phyloP scores from a whole-genome alignment of 2,329 filamentous ascomycete genomes.

The Colletotrichum sojae region DNA sequence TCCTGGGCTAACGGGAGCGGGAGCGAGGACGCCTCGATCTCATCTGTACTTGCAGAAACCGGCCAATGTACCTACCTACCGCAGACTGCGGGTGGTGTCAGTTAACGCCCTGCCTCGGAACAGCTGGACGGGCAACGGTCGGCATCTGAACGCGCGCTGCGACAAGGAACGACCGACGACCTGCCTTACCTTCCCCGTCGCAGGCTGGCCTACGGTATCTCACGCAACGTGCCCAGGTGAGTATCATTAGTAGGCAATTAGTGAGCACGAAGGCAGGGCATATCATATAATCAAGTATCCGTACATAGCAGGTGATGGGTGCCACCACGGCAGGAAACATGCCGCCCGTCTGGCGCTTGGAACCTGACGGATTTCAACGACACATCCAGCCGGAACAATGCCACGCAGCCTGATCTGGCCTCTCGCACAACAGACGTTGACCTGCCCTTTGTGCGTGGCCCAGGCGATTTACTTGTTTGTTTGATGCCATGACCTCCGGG shows the following conservation, averaged over 20 bases:
- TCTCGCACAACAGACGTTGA: conserved; percentile 1
- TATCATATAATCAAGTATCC: background rate
- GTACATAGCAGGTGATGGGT: no score
- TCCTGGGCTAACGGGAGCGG: conserved; percentile 19
- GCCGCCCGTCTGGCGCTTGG: conserved; percentile 3
- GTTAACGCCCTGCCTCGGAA: conserved; percentile 28
- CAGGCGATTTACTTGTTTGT: conserved; percentile 2
- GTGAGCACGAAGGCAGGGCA: background rate
- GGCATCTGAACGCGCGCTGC: conserved; percentile 24
- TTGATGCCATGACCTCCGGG: conserved; percentile 1
- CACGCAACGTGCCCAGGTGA: background rate
- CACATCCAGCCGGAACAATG: background rate
- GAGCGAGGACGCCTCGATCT: conserved; percentile 23
- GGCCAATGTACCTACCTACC: background rate
- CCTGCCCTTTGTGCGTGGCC: background rate
- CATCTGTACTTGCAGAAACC: conserved; percentile 22
- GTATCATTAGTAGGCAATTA: background rate
- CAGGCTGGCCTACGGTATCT: background rate
- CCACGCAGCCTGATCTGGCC: conserved; percentile 5
- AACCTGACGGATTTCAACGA: conserved; percentile 9
- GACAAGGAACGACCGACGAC: conserved; percentile 8
- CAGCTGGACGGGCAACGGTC: conserved; percentile 27
- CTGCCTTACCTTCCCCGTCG: no score
- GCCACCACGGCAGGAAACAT: background rate
- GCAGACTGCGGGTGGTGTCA: background rate